Evolutionary conservation across 768 basidiomycete species (phyloP).

Genomic region (Paxillus rubicundulus): DNA sequence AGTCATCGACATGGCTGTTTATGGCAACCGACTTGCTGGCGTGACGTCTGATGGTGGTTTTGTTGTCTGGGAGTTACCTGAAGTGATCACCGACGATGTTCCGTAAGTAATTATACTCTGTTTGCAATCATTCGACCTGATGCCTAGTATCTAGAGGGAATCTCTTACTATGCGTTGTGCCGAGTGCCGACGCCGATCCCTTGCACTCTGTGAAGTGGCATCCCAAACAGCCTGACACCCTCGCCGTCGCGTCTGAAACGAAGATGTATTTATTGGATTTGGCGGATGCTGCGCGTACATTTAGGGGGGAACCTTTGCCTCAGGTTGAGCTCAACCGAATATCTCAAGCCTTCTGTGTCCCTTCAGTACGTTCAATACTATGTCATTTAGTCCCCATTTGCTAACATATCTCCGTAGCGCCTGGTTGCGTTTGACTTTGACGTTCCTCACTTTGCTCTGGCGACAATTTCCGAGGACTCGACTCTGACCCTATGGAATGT

Average conservation of each 20-base stretch:
- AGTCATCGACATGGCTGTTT: constrained; percentile 85
- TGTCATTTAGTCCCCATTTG: neutral
- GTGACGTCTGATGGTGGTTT: constrained; percentile 88
- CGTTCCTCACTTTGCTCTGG: constrained; percentile 69
- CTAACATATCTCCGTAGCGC: constrained; percentile 44
- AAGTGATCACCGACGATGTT: constrained; percentile 80
- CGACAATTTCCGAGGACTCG: constrained; percentile 80
- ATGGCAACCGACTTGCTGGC: constrained; percentile 76
- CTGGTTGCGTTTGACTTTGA: constrained; percentile 87
- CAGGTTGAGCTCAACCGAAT: constrained; percentile 70
- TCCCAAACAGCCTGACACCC: constrained; percentile 72
- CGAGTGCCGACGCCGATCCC: constrained; percentile 51
- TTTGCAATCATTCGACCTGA: constrained; percentile 1
- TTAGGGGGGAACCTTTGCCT: constrained; percentile 62
- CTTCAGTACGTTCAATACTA: constrained; percentile 53
- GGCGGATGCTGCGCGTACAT: constrained; percentile 53
- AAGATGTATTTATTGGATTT: constrained; percentile 78
- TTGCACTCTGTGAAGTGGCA: constrained; percentile 88
- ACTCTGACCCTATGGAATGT: constrained; percentile 82
- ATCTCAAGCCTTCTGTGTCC: constrained; percentile 62
- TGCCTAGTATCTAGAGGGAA: constrained; percentile 47
- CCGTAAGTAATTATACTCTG: constrained; percentile 51
- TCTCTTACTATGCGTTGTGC: constrained; percentile 68
- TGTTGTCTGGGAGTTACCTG: constrained; percentile 85
- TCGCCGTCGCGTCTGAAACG: constrained; percentile 80